phyloP scores from a whole-genome alignment of 2,329 filamentous ascomycete genomes.

The Alternaria viburni region DNA sequence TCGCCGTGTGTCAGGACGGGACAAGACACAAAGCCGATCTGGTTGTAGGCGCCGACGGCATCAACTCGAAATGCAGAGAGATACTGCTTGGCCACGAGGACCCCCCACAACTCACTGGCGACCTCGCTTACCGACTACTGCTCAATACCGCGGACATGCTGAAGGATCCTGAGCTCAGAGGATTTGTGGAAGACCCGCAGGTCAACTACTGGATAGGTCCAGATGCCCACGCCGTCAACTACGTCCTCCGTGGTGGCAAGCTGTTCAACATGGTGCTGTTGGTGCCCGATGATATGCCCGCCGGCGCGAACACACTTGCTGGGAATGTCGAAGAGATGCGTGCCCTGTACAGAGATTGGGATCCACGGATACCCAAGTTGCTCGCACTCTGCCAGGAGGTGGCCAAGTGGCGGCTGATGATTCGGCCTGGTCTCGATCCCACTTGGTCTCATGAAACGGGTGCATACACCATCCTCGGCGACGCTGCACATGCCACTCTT shows the following conservation, averaged over 20 bases:
- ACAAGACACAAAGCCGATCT: slow-evolving; percentile 50
- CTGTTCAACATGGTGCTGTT: slow-evolving; percentile 60
- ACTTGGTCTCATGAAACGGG: slow-evolving; percentile 64
- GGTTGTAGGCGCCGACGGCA: slow-evolving; percentile 58
- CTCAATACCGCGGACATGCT: slow-evolving; percentile 55
- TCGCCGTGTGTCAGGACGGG: slow-evolving; percentile 51
- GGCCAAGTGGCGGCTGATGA: slow-evolving; percentile 67
- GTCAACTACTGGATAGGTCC: slow-evolving; percentile 63
- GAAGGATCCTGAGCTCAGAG: slow-evolving; percentile 54
- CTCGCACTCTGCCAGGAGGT: slow-evolving; percentile 64
- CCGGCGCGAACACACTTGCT: slow-evolving; percentile 52
- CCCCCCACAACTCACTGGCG: slow-evolving; percentile 57
- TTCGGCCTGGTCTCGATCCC: slow-evolving; percentile 59
- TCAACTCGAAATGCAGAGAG: slow-evolving; percentile 54
- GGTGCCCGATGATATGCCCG: slow-evolving; percentile 59
- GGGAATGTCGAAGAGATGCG: slow-evolving; percentile 63
- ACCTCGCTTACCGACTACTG: slow-evolving; percentile 59
- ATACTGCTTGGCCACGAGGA: slow-evolving; percentile 54
- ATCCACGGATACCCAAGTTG: slow-evolving; percentile 61
- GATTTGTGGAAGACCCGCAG: slow-evolving; percentile 56
- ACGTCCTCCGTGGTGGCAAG: slow-evolving; percentile 56
- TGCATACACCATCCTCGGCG: slow-evolving; percentile 66
- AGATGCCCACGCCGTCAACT: slow-evolving; percentile 59
- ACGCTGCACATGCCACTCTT: slow-evolving; percentile 69
- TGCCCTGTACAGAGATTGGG: slow-evolving; percentile 63